Evolutionary conservation across 2,329 filamentous ascomycete genomes (phyloP), one percentile per base, ranked within the genome.

Genomic region (Ceratocystis cubensis): DNA sequence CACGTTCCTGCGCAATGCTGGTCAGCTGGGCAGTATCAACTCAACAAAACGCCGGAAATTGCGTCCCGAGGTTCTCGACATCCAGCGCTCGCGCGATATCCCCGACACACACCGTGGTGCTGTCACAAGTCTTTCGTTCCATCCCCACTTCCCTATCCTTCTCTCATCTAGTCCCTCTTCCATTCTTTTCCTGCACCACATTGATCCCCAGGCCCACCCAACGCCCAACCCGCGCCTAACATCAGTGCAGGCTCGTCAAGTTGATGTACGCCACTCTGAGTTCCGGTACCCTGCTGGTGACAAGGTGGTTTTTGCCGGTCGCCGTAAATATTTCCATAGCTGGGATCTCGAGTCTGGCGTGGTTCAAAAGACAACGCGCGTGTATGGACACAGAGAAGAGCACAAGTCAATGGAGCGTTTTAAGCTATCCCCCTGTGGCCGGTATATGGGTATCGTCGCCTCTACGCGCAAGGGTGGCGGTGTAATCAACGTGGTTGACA

Each of bases 341-440:
- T 99, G 94, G 94, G 87, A 97, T 72, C 82, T 99, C 28, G 80
- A 87, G 56, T 87, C 88, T 0, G 94, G 94, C 56, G 79, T 81
- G 13, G 85, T 99, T 62, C 88, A 93, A 72, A 96, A 96, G 76
- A 83, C 96, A 57, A 85, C 84, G 71, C 81, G 88, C 73, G 78
- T 94, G 68, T 83, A 88, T 73, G 84, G 91, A 69, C 87, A 91
- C 71, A 80, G 86, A 70, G 82, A 89, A 66, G 90, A 96, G 75
- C 92, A 96, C 75, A 88, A 86, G 71, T 88, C 84, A 50, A 96
- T 96, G 91, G 94, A 97, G 75, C 81, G 82, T 37, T 96, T 99
- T 80, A 89, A 88, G 71, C 78, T 95, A 30, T 95, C 89, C 59
- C 92, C 94, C 0, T 90, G 90, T 72, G 93, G 93, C 1, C 83